phyloP scores from a whole-genome alignment of 306 rosid genomes.

The Glycine latifolia region DNA sequence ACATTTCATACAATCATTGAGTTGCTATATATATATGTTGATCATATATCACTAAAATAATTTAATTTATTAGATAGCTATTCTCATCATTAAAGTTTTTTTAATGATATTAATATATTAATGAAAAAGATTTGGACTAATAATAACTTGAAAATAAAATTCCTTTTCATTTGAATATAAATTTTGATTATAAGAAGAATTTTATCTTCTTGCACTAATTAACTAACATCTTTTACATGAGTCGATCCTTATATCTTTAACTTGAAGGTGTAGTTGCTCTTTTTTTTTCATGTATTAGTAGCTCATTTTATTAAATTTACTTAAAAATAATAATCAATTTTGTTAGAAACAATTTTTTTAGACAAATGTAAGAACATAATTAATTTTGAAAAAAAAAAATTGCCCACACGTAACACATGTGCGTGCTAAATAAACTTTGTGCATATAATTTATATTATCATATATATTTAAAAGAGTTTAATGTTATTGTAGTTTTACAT shows the following conservation, averaged over 20 bases:
- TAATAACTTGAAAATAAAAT: background rate
- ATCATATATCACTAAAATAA: background rate
- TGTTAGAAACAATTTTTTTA: background rate
- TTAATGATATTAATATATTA: background rate
- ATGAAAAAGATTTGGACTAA: background rate
- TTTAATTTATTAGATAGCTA: background rate
- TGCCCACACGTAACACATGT: too few species aligned
- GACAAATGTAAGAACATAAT: background rate
- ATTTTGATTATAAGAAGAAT: background rate
- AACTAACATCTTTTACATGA: background rate
- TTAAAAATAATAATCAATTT: background rate
- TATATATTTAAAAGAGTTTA: too few species aligned
- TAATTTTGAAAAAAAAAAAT: background rate
- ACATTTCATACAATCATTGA: background rate
- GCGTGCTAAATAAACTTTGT: too few species aligned
- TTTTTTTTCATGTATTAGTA: too few species aligned
- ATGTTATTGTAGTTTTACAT: too few species aligned
- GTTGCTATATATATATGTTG: background rate
- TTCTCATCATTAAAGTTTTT: background rate
- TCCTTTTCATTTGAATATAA: background rate
- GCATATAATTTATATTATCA: too few species aligned
- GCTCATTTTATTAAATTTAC: background rate
- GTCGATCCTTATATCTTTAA: background rate
- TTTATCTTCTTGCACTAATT: background rate
- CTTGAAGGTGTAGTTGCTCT: background rate